Conservation (phyloP, 179 eudicot genomes). For the Silene vulgaris region DNA sequence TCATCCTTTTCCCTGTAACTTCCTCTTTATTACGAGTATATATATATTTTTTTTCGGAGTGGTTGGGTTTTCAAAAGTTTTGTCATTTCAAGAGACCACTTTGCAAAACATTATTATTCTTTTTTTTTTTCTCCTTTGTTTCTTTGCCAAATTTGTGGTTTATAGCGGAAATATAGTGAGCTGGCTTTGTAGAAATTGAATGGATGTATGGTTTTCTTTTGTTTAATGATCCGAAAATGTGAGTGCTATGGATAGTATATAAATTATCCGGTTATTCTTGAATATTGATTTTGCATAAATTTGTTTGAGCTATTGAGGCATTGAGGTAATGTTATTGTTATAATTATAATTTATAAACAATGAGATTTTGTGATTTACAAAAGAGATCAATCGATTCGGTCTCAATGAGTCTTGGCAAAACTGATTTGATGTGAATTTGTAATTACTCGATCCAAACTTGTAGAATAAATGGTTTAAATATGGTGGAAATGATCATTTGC, state of each 20-base stretch:
- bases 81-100: slow-evolving; percentile 14
- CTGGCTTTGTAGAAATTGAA: slow-evolving; percentile 31
- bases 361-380: no score
- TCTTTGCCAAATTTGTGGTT: slow-evolving; percentile 34
- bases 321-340: no score
- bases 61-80: slow-evolving; percentile 25
- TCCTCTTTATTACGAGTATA: slow-evolving; percentile 15
- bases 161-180: slow-evolving; percentile 28
- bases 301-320: no score
- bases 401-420: no score
- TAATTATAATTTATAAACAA: no score
- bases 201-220: slow-evolving; percentile 19
- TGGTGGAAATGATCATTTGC: no score
- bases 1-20: slow-evolving; percentile 23
- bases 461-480: no score
- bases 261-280: background rate
- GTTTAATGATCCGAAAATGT: slow-evolving; percentile 1
- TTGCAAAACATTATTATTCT: slow-evolving; percentile 19
- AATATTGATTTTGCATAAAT: background rate
- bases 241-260: background rate
- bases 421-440: no score
- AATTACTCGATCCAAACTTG: no score
- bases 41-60: slow-evolving; percentile 20
- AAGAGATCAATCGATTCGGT: no score
- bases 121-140: background rate